Percentiles rank a stretch among this genome's conserved stretches.
phyloP scores from a whole-genome alignment of 2,329 filamentous ascomycete genomes.

The Epichloe bromicola region DNA sequence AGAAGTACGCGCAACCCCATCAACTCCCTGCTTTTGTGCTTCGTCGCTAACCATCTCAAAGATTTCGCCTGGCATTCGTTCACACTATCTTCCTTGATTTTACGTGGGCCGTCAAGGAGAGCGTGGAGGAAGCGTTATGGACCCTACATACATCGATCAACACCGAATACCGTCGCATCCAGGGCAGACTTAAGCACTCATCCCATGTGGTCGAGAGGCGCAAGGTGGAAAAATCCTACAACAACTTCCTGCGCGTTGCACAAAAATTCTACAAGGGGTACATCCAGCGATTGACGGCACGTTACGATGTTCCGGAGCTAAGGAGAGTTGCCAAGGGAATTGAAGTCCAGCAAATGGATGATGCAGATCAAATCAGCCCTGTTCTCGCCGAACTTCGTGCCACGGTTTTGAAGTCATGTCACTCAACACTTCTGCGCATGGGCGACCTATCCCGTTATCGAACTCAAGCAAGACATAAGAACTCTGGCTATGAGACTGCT shows the following conservation, averaged over 20 bases:
- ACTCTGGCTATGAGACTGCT: constrained; percentile 65
- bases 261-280: constrained; percentile 82
- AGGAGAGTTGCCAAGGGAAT: constrained; percentile 29
- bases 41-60: not conserved
- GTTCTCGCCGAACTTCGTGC: constrained; percentile 37
- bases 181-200: constrained; percentile 41
- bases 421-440: constrained; percentile 71
- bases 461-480: constrained; percentile 56
- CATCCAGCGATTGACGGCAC: constrained; percentile 59
- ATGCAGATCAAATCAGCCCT: constrained; percentile 30
- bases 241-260: constrained; percentile 73
- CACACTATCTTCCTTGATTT: constrained; percentile 61
- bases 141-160: constrained; percentile 66
- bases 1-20: constrained; percentile 19
- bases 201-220: constrained; percentile 50
- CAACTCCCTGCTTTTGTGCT: not conserved
- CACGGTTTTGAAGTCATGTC: constrained; percentile 60
- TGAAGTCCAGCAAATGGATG: constrained; percentile 28
- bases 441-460: constrained; percentile 87
- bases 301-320: constrained; percentile 41
- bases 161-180: constrained; percentile 58
- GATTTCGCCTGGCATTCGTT: constrained; percentile 58
- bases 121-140: constrained; percentile 66
- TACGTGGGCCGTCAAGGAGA: constrained; percentile 46
- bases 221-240: constrained; percentile 70